Conservation (phyloP, 768 basidiomycete species). For the Russula abietina region DNA sequence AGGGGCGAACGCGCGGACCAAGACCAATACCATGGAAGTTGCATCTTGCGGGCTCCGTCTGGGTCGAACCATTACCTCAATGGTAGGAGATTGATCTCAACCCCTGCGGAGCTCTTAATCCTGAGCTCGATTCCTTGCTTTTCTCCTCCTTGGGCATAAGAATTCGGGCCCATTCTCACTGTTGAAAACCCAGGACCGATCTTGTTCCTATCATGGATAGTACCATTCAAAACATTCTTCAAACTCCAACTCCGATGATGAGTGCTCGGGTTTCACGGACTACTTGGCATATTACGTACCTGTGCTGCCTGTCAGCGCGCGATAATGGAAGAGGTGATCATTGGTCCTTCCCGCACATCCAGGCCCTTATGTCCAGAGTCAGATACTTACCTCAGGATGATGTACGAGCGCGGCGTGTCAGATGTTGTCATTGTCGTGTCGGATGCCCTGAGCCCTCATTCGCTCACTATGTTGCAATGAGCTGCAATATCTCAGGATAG, state of each 20-base stretch:
- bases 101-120: not conserved
- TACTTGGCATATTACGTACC: not conserved
- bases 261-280: not conserved
- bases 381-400: too few relatives aligned
- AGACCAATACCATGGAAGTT: not conserved
- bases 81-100: not conserved
- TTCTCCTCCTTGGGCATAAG: not conserved
- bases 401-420: constrained; percentile 70
- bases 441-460: constrained; percentile 62
- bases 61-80: not conserved
- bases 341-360: not conserved
- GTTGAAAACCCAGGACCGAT: not conserved
- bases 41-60: not conserved
- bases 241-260: not conserved
- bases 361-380: constrained; percentile 60
- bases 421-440: constrained; percentile 72
- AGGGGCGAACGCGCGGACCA: not conserved
- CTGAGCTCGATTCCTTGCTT: not conserved
- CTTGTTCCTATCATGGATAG: not conserved
- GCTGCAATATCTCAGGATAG: constrained; percentile 57
- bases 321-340: constrained; percentile 39
- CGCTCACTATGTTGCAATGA: constrained; percentile 60
- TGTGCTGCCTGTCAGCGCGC: constrained; percentile 57
- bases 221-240: not conserved
- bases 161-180: not conserved